Percentiles rank a stretch among this genome's conserved stretches.
These are phyloP conservation scores for Nicotiana tabacum DNA, from an alignment of 257 asterid species.

Conservation along the genomic window DNA sequence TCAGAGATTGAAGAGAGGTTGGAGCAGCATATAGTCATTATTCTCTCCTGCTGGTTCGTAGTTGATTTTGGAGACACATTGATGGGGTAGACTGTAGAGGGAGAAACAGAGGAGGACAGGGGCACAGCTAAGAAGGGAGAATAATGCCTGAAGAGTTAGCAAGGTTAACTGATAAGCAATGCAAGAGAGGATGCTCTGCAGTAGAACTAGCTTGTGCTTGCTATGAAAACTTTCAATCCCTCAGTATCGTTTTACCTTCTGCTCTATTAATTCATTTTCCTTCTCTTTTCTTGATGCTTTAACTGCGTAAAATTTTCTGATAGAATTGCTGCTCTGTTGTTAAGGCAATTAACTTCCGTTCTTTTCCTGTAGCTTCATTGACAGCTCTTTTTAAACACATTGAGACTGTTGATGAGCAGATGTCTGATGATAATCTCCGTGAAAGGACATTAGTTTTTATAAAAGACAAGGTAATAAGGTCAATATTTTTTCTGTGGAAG, in stretches of 20 bases:
- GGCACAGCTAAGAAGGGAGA: neutral
- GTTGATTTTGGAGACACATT: neutral
- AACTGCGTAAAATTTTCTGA: neutral
- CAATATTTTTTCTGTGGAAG: neutral
- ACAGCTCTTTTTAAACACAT: slow-evolving; percentile 90
- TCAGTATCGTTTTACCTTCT: neutral
- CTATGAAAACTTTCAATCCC: neutral
- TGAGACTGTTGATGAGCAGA: slow-evolving; percentile 83
- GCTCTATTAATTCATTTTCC: neutral
- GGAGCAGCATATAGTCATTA: neutral
- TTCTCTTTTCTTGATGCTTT: neutral
- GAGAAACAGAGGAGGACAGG: neutral
- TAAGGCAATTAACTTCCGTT: neutral
- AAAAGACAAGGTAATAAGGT: slow-evolving; percentile 66
- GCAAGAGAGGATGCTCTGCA: neutral
- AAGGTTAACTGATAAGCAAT: neutral
- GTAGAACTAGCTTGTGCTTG: neutral
- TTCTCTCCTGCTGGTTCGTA: neutral
- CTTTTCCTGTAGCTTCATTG: slow-evolving; percentile 62
- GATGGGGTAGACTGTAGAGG: neutral
- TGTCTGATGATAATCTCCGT: slow-evolving; percentile 87
- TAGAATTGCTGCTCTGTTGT: slow-evolving; percentile 3
- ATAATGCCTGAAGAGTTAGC: neutral
- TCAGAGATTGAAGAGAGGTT: neutral
- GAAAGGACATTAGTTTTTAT: slow-evolving; percentile 81